A percentile compares a stretch with the other conserved stretches of the same genome.
These are phyloP conservation scores for Achaetomiella virescens DNA, from an alignment of 495 filamentous ascomycete species.

Conservation along the genomic window DNA sequence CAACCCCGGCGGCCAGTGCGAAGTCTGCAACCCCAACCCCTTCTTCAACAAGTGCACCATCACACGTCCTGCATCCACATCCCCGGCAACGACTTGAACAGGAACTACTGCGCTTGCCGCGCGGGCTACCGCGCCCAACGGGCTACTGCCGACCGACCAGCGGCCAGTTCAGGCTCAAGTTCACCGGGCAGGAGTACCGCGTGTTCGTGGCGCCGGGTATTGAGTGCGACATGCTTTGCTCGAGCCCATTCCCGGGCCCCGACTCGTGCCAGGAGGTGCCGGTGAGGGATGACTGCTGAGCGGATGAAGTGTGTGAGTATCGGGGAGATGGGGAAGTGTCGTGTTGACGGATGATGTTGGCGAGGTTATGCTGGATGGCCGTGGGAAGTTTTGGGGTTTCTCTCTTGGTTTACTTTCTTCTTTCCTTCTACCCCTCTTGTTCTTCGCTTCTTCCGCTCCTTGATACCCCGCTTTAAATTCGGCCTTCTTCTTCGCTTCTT, in stretches of 20 bases:
- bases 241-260: constrained; percentile 14
- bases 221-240: constrained; percentile 19
- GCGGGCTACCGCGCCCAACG: constrained; percentile 19
- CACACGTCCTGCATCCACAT: constrained; percentile 20
- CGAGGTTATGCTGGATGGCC: too few species aligned
- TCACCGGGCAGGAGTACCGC: constrained; percentile 18
- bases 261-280: constrained; percentile 20
- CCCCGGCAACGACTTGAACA: background rate
- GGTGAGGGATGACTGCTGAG: constrained; percentile 15
- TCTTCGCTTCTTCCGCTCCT: too few species aligned
- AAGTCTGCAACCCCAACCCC: constrained; percentile 20
- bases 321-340: background rate
- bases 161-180: constrained; percentile 19
- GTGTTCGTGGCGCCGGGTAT: constrained; percentile 22
- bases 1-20: constrained; percentile 6
- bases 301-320: background rate
- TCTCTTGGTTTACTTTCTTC: too few species aligned
- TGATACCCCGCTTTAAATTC: too few species aligned
- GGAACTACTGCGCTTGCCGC: constrained; percentile 20
- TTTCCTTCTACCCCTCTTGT: too few species aligned
- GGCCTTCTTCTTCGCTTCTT: too few species aligned
- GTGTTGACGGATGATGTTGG: background rate
- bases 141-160: constrained; percentile 12
- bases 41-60: constrained; percentile 25
- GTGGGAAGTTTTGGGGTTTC: too few species aligned